These are phyloP conservation scores for Dioszegia hungarica DNA, from an alignment of 768 basidiomycete genomes.

Conservation along the genomic window DNA sequence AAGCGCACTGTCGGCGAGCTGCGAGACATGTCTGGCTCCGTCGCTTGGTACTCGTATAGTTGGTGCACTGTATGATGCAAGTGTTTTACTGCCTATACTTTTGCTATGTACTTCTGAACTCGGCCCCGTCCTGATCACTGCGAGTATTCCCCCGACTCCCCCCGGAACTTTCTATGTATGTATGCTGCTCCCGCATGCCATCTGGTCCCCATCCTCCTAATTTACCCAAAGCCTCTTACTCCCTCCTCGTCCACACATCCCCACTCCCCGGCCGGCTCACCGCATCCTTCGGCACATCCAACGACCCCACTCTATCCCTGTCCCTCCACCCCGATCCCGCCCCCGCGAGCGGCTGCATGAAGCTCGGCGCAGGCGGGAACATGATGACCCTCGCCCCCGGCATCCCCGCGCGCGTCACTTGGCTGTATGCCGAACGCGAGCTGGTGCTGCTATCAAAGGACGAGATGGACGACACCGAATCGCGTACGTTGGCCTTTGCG, in stretches of 20 bases:
- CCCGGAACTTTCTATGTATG: too few relatives aligned
- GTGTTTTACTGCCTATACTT: too few relatives aligned
- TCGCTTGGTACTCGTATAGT: too few relatives aligned
- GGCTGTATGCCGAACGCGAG: not conserved
- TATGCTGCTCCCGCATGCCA: too few relatives aligned
- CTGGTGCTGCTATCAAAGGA: not conserved
- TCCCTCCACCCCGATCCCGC: not conserved
- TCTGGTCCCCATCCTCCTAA: not conserved
- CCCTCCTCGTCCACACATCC: not conserved
- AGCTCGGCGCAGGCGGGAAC: not conserved
- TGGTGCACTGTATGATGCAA: too few relatives aligned
- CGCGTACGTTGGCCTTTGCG: not conserved
- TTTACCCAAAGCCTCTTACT: not conserved
- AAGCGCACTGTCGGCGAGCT: too few relatives aligned
- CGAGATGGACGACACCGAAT: not conserved
- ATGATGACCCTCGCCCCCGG: not conserved
- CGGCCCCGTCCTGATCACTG: too few relatives aligned
- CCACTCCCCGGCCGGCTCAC: conserved; percentile 1
- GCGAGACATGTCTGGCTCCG: too few relatives aligned
- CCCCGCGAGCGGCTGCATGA: not conserved
- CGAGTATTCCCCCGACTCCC: too few relatives aligned
- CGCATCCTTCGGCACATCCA: conserved; percentile 6
- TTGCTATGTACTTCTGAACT: too few relatives aligned
- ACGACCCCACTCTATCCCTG: not conserved
- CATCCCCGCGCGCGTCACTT: not conserved